These are phyloP conservation scores for Xerocomus subilludens DNA, from an alignment of 1,284 basidiomycete species.

Conservation along the genomic window DNA sequence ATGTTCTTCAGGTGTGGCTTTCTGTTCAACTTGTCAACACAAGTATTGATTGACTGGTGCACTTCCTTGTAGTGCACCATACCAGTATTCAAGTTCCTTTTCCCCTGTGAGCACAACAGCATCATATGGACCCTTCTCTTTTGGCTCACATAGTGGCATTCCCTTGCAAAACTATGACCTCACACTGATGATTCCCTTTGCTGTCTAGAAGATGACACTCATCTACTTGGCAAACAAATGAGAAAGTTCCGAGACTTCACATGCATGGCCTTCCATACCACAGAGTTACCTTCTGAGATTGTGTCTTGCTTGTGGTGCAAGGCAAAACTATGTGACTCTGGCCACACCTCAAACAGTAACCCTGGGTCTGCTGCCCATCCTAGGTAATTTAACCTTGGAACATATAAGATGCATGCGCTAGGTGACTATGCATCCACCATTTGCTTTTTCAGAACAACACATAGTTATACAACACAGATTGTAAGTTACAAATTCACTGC, in stretches of 20 bases:
- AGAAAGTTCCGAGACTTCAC: constrained; percentile 26
- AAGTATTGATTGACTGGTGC: no score
- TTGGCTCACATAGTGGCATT: constrained; percentile 40
- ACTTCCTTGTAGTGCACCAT: no score
- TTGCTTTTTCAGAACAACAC: background rate
- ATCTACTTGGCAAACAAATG: constrained; percentile 2
- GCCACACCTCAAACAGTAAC: no score
- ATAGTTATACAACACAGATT: background rate
- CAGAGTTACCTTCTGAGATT: constrained; percentile 29
- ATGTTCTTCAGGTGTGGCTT: no score
- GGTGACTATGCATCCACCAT: constrained; percentile 9
- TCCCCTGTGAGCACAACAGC: constrained; percentile 33
- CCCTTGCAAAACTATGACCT: constrained; percentile 42
- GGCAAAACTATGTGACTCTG: background rate
- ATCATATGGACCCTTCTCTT: constrained; percentile 34
- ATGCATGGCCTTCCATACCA: constrained; percentile 3
- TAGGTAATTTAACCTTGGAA: constrained; percentile 37
- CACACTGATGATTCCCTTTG: constrained; percentile 35
- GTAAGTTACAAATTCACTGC: background rate
- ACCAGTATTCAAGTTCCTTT: no score
- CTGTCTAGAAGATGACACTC: background rate
- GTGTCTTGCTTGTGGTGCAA: background rate
- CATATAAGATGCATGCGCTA: constrained; percentile 15
- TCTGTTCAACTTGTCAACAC: no score
- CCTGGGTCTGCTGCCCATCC: background rate